Evolutionary conservation across 2,329 filamentous ascomycete genomes (phyloP).

Genomic region (Hirsutella minnesotensis): DNA sequence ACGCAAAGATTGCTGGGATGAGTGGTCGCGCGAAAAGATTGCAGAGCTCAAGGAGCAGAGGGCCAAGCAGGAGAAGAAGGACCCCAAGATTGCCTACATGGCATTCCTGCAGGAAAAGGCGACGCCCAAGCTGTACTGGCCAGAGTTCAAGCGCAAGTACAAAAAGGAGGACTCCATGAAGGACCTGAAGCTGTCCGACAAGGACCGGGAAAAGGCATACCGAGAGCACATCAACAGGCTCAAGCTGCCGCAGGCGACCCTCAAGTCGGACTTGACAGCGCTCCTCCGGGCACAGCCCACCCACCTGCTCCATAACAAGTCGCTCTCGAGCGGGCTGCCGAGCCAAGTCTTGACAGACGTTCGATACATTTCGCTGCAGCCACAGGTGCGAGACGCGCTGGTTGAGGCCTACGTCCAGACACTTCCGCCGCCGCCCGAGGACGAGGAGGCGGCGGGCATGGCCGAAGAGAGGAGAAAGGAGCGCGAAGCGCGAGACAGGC

Average conservation of each 20-base stretch:
- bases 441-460: constrained; percentile 22
- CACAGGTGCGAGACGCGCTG: constrained; percentile 48
- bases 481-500: constrained; percentile 37
- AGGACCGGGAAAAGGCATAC: constrained; percentile 70
- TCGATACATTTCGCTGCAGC: constrained; percentile 56
- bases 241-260: constrained; percentile 51
- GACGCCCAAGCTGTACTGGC: constrained; percentile 90
- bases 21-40: constrained; percentile 73
- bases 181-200: constrained; percentile 57
- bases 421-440: constrained; percentile 45
- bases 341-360: constrained; percentile 51
- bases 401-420: constrained; percentile 55
- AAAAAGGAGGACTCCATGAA: constrained; percentile 73
- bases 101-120: constrained; percentile 71
- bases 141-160: constrained; percentile 88
- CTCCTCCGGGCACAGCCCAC: constrained; percentile 52
- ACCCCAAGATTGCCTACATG: constrained; percentile 75
- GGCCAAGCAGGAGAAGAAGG: constrained; percentile 64
- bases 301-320: constrained; percentile 46
- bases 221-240: constrained; percentile 60
- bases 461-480: constrained; percentile 38
- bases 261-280: constrained; percentile 57
- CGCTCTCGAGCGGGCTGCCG: constrained; percentile 46
- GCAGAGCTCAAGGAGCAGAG: constrained; percentile 59
- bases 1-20: constrained; percentile 70